Evolutionary conservation across 2,329 filamentous ascomycete species (phyloP).

Genomic region (Truncatella angustata): DNA sequence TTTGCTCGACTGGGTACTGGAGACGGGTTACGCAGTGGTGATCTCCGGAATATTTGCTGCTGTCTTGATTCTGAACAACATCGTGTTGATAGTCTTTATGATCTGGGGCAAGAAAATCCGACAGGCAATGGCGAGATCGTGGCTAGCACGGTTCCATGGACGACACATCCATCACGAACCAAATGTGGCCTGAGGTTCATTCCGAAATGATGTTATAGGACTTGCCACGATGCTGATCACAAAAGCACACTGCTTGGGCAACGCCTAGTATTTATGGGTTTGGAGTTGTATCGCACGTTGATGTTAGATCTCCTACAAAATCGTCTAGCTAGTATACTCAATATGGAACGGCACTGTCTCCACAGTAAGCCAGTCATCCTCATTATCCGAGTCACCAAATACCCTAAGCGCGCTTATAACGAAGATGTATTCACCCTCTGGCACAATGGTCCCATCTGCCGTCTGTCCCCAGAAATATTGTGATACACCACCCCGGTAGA

Average conservation of each 20-base stretch:
- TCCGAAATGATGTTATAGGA: too few species aligned
- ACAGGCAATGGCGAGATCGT: slow-evolving; percentile 40
- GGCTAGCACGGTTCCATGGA: slow-evolving; percentile 45
- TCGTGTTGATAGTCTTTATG: slow-evolving; percentile 48
- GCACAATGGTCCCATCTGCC: slow-evolving; percentile 19
- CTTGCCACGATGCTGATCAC: too few species aligned
- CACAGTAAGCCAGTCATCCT: slow-evolving; percentile 22
- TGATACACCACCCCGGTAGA: background rate
- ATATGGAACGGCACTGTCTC: slow-evolving; percentile 15
- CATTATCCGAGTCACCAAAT: slow-evolving; percentile 21
- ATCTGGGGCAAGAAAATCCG: slow-evolving; percentile 49
- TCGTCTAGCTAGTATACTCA: too few species aligned
- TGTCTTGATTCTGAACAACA: slow-evolving; percentile 48
- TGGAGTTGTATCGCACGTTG: too few species aligned
- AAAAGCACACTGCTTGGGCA: too few species aligned
- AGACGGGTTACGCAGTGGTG: slow-evolving; percentile 48
- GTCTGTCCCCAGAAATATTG: slow-evolving; percentile 20
- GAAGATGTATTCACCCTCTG: slow-evolving; percentile 23
- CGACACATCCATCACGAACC: slow-evolving; percentile 15
- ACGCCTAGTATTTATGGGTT: too few species aligned
- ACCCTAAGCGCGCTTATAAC: slow-evolving; percentile 21
- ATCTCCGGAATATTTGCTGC: slow-evolving; percentile 49
- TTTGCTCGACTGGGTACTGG: slow-evolving; percentile 48
- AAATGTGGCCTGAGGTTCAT: slow-evolving; percentile 10
- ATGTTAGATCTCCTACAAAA: too few species aligned